phyloP scores from a whole-genome alignment of 805 yeast genomes.

The Candida ascalaphidarum region DNA sequence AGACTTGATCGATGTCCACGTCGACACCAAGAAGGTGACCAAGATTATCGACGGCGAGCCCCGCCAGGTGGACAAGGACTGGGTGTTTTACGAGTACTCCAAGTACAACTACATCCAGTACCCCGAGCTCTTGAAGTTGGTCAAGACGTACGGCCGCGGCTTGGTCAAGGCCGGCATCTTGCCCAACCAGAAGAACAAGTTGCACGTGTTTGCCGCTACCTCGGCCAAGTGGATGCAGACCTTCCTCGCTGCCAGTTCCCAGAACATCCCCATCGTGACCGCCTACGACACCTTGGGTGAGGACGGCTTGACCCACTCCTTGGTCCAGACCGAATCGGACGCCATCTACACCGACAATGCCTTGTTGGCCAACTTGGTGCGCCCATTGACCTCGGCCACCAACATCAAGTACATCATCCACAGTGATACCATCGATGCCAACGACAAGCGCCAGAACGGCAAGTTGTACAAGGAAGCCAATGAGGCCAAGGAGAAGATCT shows the following conservation, averaged over 20 bases:
- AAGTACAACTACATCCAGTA: conserved; percentile 62
- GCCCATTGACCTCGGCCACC: conserved; percentile 60
- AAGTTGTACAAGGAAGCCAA: conserved; percentile 49
- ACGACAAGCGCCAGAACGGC: conserved; percentile 60
- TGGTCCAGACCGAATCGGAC: conserved; percentile 69
- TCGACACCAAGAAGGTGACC: conserved; percentile 64
- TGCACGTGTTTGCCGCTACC: conserved; percentile 85
- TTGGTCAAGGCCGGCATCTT: conserved; percentile 62
- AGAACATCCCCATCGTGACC: conserved; percentile 80
- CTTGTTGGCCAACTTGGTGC: conserved; percentile 55
- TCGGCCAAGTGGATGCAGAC: conserved; percentile 88
- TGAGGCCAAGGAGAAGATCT: conserved; percentile 50
- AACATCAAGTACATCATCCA: conserved; percentile 64
- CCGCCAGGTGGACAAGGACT: conserved; percentile 66
- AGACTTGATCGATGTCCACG: conserved; percentile 62
- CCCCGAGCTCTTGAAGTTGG: conserved; percentile 42
- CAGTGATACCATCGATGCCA: conserved; percentile 48
- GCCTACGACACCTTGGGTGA: conserved; percentile 96
- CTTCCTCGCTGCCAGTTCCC: conserved; percentile 70
- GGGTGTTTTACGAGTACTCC: conserved; percentile 79
- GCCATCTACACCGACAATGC: conserved; percentile 82
- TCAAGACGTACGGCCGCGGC: conserved; percentile 63
- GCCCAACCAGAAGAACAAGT: conserved; percentile 49
- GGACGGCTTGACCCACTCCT: conserved; percentile 76
- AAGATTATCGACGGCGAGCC: conserved; percentile 75